Conservation (phyloP, 148 eudicot species). For the Pharnaceum exiguum region DNA sequence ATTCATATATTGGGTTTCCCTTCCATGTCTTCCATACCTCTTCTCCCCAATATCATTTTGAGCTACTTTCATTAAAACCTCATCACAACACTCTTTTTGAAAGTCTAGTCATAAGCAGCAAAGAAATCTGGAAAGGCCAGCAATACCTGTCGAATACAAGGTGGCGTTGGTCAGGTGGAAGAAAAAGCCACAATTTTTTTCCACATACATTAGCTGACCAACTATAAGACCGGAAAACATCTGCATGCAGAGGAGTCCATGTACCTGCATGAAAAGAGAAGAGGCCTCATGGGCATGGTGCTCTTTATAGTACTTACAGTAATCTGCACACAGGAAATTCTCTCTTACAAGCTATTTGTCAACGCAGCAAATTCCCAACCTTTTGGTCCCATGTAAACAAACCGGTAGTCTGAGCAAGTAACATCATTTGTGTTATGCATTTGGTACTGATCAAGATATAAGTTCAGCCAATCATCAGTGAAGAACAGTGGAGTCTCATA, state of each 20-base stretch:
- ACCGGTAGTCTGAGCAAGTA: constrained; percentile 93
- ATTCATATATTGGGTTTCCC: too few relatives aligned
- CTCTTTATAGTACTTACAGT: not conserved
- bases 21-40: too few relatives aligned
- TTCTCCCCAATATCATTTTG: too few relatives aligned
- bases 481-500: constrained; percentile 70
- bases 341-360: constrained; percentile 24
- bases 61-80: not conserved
- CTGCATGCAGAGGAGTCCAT: constrained; percentile 99
- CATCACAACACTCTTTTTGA: too few relatives aligned
- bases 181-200: constrained; percentile 80
- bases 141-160: constrained; percentile 88
- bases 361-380: constrained; percentile 47
- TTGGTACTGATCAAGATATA: constrained; percentile 70
- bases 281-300: not conserved
- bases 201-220: constrained; percentile 99
- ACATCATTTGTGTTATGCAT: constrained; percentile 65
- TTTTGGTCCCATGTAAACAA: constrained; percentile 99
- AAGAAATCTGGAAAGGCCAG: not conserved
- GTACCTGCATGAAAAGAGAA: constrained; percentile 57
- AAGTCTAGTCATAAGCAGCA: too few relatives aligned
- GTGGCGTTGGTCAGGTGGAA: constrained; percentile 72
- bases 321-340: constrained; percentile 1
- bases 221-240: constrained; percentile 96
- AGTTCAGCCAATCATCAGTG: constrained; percentile 88